phyloP scores from a whole-genome alignment of 768 basidiomycete species.

The Fomitopsis serialis region DNA sequence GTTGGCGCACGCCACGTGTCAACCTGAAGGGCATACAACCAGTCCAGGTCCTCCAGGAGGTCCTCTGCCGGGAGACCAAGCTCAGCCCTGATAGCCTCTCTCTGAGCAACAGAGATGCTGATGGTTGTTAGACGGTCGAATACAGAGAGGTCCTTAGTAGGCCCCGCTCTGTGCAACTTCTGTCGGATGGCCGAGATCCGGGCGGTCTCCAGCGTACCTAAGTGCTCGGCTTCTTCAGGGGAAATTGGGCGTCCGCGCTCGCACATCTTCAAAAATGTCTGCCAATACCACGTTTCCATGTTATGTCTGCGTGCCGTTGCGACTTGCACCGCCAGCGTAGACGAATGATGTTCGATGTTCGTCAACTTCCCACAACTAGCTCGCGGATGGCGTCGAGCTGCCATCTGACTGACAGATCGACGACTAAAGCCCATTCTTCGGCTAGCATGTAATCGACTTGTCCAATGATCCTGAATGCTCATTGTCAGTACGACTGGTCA shows the following conservation, averaged over 20 bases:
- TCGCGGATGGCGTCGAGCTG: slow-evolving; percentile 33
- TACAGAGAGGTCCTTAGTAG: background rate
- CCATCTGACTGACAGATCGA: slow-evolving; percentile 34
- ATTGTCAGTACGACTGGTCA: no score
- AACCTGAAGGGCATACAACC: no score
- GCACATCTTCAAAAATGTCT: background rate
- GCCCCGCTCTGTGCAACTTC: background rate
- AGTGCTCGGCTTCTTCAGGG: background rate
- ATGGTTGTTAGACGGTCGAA: background rate
- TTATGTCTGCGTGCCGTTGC: background rate
- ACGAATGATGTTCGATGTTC: slow-evolving; percentile 2
- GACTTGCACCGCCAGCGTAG: background rate
- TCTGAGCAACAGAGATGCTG: background rate
- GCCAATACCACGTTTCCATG: background rate
- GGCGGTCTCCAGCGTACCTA: background rate
- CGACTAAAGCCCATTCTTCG: slow-evolving; percentile 36
- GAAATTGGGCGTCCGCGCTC: background rate
- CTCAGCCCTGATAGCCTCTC: background rate
- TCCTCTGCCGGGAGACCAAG: background rate
- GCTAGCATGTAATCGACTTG: background rate
- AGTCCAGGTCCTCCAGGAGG: no score
- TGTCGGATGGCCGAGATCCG: background rate
- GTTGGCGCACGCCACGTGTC: no score
- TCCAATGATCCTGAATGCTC: no score
- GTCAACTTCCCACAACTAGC: slow-evolving; percentile 34